phyloP scores from a whole-genome alignment of 2,329 filamentous ascomycete genomes.

The Aspergillus pseudoterreus region DNA sequence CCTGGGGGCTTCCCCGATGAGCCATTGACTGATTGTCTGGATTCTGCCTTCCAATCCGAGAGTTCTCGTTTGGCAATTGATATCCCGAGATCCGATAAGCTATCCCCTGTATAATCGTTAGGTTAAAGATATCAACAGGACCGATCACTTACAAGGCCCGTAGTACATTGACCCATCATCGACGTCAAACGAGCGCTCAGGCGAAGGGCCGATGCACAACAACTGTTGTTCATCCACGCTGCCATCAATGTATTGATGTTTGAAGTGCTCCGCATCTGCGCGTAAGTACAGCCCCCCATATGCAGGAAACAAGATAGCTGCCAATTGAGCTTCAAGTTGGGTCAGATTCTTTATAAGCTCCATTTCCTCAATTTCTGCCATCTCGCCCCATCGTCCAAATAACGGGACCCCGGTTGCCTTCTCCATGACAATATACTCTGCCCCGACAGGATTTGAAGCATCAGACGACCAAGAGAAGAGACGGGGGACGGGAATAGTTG shows the following conservation, averaged over 20 bases:
- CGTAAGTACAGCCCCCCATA: slow-evolving; percentile 23
- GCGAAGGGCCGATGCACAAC: slow-evolving; percentile 19
- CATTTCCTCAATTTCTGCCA: slow-evolving; percentile 13
- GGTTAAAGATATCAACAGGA: slow-evolving; percentile 1
- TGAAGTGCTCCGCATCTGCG: slow-evolving; percentile 3
- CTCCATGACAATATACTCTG: slow-evolving; percentile 42
- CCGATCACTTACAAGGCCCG: slow-evolving; percentile 14
- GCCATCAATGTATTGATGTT: slow-evolving; percentile 3
- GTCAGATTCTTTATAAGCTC: slow-evolving; percentile 21
- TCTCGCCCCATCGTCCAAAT: slow-evolving; percentile 23
- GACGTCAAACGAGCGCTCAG: slow-evolving; percentile 12
- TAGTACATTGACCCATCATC: slow-evolving; percentile 5
- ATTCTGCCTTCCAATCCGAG: slow-evolving; percentile 8
- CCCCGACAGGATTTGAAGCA: slow-evolving; percentile 27
- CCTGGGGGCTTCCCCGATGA: slow-evolving; percentile 10
- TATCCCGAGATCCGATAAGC: slow-evolving; percentile 11
- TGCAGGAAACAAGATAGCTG: slow-evolving; percentile 17
- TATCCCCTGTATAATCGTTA: slow-evolving; percentile 14
- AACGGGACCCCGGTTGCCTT: slow-evolving; percentile 32
- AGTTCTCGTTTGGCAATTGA: slow-evolving; percentile 16
- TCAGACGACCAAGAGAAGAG: slow-evolving; percentile 22
- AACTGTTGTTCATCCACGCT: slow-evolving; percentile 11
- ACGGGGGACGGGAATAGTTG: slow-evolving; percentile 22
- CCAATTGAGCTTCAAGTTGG: slow-evolving; percentile 19
- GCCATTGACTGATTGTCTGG: slow-evolving; percentile 1